phyloP scores from a whole-genome alignment of 768 basidiomycete genomes.

The Fomitopsis serialis region DNA sequence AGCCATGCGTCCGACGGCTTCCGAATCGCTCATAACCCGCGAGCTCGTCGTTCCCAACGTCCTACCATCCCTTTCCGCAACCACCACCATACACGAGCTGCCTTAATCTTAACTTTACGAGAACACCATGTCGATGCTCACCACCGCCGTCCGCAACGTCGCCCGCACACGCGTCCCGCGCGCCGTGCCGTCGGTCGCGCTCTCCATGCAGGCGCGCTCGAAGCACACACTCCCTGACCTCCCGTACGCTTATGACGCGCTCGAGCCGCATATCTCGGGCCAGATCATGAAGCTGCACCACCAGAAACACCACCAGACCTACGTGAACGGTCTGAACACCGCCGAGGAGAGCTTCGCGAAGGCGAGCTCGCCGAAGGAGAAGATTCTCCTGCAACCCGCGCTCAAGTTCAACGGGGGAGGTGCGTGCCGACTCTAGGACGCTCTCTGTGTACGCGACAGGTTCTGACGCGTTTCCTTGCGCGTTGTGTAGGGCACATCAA shows the following conservation, averaged over 20 bases:
- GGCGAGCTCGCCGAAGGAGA: constrained; percentile 58
- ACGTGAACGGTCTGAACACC: constrained; percentile 91
- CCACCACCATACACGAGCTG: background rate
- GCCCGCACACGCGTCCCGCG: constrained; percentile 27
- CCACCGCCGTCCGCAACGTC: constrained; percentile 14
- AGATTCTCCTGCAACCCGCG: constrained; percentile 83
- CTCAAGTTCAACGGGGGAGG: constrained; percentile 99
- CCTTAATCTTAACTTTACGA: background rate
- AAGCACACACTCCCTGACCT: constrained; percentile 75
- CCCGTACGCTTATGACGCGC: constrained; percentile 79
- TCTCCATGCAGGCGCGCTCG: constrained; percentile 35
- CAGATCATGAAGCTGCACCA: constrained; percentile 96
- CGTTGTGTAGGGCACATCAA: constrained; percentile 73
- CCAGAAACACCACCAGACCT: constrained; percentile 85
- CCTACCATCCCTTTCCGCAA: background rate
- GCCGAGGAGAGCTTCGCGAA: constrained; percentile 82
- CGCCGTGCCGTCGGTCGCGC: constrained; percentile 32
- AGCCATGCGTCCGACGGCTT: background rate
- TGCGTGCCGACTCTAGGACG: constrained; percentile 19
- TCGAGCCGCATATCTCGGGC: constrained; percentile 88
- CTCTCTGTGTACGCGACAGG: background rate
- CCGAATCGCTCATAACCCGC: background rate
- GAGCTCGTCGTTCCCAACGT: background rate
- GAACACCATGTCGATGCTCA: background rate
- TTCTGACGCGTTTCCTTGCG: background rate